Evolutionary conservation across 2,329 filamentous ascomycete species (phyloP), one percentile per base, ranked within the genome.

Genomic region (Macroventuria anomochaeta): DNA sequence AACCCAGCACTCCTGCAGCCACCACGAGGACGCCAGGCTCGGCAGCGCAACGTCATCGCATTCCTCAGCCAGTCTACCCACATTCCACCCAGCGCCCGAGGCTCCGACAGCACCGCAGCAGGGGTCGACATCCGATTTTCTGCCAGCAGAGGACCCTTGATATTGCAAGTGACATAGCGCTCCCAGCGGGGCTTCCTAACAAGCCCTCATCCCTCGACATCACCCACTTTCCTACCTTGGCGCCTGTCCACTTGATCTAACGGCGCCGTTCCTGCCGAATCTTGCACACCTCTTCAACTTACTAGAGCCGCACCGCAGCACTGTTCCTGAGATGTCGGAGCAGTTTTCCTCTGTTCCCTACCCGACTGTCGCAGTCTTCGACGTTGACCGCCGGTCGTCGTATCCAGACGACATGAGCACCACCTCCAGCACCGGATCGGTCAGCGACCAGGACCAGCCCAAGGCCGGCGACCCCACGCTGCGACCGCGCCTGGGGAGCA

Each of bases 401-500:
- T 71, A 70, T 48, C 61, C 66, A 52, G 72, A 73, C 68, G 64
- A 72, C 64, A 74, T 74, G 71, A 71, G 68, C 55, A 69, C 71
- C 18, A 64, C 68, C 44, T 73, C 70, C 43, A 81, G 79, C 20
- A 78, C 77, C 20, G 74, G 75, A 23, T 81, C 79, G 36, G 75
- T 78, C 62, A 72, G 67, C 58, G 66, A 68, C 37, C 55, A 57
- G 39, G 71, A 73, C 58, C 64, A 67, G 49, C 70, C 72, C 62
- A 64, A 68, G 39, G 33, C 59, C 41, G 77, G 75, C 49, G 81
- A 83, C 70, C 75, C 76, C 53, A 75, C 61, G 75, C 69, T 80
- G 63, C 85, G 90, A 29, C 90, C 90, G 23, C 83, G 84, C 50
- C 79, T 93, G 55, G 85, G 85, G 15, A 89, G 85, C 64, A 84